Evolutionary conservation across 2,329 filamentous ascomycete genomes (phyloP).

Genomic region (Aspergillus nomiae): DNA sequence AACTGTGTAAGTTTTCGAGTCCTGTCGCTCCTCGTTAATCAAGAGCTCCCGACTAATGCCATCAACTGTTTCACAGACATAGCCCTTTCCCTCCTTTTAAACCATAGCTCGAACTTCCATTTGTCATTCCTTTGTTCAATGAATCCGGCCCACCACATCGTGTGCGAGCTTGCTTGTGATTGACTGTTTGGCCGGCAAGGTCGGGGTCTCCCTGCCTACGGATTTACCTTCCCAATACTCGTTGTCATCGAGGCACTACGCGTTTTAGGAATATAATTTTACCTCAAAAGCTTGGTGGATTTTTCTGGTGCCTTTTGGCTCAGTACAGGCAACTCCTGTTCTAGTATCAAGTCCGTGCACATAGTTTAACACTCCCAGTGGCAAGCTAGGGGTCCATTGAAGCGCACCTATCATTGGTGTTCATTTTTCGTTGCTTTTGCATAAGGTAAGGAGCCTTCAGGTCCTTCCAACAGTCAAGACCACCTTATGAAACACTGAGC

Average conservation of each 20-base stretch:
- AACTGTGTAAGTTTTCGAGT: conserved; percentile 30
- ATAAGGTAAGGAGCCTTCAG: neutral
- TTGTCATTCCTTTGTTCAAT: conserved; percentile 21
- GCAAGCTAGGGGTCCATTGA: neutral
- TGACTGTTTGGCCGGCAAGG: conserved; percentile 1
- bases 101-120: conserved; percentile 5
- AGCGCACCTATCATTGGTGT: neutral
- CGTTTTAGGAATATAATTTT: conserved; percentile 3
- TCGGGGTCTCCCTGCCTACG: conserved; percentile 1
- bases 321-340: neutral
- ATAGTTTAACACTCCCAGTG: neutral
- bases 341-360: neutral
- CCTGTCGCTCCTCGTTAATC: conserved; percentile 7
- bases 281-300: neutral
- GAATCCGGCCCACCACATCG: conserved; percentile 2
- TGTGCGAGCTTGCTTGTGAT: conserved; percentile 2
- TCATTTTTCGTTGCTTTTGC: neutral
- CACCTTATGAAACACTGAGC: neutral
- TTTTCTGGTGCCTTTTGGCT: neutral
- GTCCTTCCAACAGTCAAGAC: neutral
- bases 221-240: neutral
- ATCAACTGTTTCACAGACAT: conserved; percentile 7
- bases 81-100: neutral
- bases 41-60: conserved; percentile 3
- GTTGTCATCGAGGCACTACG: conserved; percentile 3